Base-by-base conservation (phyloP, 2,329 filamentous ascomycete genomes). In the Chalaropsis ovoidea region DNA sequence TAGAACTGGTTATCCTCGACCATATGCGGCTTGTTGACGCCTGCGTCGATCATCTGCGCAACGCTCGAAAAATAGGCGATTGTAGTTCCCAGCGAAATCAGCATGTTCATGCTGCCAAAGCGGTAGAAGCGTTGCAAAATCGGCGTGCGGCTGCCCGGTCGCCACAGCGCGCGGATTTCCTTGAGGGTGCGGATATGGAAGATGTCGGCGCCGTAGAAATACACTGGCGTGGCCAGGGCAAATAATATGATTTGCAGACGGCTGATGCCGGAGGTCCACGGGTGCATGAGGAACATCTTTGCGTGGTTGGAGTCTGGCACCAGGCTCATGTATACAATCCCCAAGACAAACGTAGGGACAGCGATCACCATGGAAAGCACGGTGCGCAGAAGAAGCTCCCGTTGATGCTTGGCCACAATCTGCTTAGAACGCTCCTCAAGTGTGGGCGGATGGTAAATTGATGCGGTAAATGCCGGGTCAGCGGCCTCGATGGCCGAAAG, bases 31-130 rank as follows among this genome's bases (percentile, higher is more conserved):
- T 76, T 71, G 19, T 75, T 71, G 3, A 79, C 81, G 3, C 86
- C 82, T 0, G 75, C 76, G 6, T 85, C 82, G 63, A 90, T 86
- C 72, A 96, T 81, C 69, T 95, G 86, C 17, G 85, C 87, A 27
- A 95, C 77, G 0, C 90, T 95, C 0, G 90, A 86, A 68, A 95
- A 78, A 73, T 95, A 96, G 1, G 92, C 92, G 68, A 96, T 90
- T 1, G 85, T 87, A 0, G 92, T 95, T 5, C 91, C 92, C 1
- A 95, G 80, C 7, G 88, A 94, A 75, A 96, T 92, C 67, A 96
- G 81, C 77, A 95, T 87, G 72, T 95, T 95, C 92, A 96, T 96
- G 77, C 91, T 96, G 8, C 92, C 92, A 71, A 96, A 96, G n/a
- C 88, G 86, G 74, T 91, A 90, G 72, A 96, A 92, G 15, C 92